These are phyloP conservation scores for Pichia sporocuriosa DNA, from an alignment of 805 yeast genomes.

Conservation along the genomic window DNA sequence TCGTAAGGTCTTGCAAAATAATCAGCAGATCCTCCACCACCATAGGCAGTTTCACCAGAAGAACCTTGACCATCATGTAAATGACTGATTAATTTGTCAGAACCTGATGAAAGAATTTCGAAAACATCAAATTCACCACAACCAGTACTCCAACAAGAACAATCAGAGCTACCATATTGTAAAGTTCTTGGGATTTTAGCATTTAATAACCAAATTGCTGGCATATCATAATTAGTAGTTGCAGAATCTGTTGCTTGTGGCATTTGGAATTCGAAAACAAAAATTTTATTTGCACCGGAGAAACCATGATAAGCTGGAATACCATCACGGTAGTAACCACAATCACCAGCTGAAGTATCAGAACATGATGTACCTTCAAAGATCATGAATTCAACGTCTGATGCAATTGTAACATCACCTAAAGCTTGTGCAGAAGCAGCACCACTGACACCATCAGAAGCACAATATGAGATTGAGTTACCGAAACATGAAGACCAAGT, in stretches of 20 bases:
- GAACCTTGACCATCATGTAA: slow-evolving; percentile 80
- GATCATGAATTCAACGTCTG: slow-evolving; percentile 76
- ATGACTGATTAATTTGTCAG: slow-evolving; percentile 68
- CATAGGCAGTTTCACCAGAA: slow-evolving; percentile 34
- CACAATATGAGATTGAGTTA: slow-evolving; percentile 83
- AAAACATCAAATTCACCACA: slow-evolving; percentile 97
- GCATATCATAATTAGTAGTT: slow-evolving; percentile 61
- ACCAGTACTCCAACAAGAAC: slow-evolving; percentile 96
- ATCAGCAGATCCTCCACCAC: slow-evolving; percentile 86
- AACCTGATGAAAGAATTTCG: slow-evolving; percentile 77
- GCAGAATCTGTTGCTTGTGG: slow-evolving; percentile 50
- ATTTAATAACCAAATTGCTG: slow-evolving; percentile 77
- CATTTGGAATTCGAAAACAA: slow-evolving; percentile 91
- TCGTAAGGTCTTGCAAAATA: slow-evolving; percentile 81
- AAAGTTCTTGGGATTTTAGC: slow-evolving; percentile 83
- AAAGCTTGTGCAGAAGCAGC: slow-evolving; percentile 65
- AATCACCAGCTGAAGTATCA: slow-evolving; percentile 40
- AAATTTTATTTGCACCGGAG: slow-evolving; percentile 75
- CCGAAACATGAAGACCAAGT: slow-evolving; percentile 83
- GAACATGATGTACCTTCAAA: slow-evolving; percentile 66
- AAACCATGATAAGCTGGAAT: slow-evolving; percentile 95
- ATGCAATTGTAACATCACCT: slow-evolving; percentile 57
- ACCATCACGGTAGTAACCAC: slow-evolving; percentile 82
- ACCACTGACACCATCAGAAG: slow-evolving; percentile 67
- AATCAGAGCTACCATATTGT: slow-evolving; percentile 78